phyloP scores from a whole-genome alignment of 768 basidiomycete genomes.

The Tricholoma sp. region DNA sequence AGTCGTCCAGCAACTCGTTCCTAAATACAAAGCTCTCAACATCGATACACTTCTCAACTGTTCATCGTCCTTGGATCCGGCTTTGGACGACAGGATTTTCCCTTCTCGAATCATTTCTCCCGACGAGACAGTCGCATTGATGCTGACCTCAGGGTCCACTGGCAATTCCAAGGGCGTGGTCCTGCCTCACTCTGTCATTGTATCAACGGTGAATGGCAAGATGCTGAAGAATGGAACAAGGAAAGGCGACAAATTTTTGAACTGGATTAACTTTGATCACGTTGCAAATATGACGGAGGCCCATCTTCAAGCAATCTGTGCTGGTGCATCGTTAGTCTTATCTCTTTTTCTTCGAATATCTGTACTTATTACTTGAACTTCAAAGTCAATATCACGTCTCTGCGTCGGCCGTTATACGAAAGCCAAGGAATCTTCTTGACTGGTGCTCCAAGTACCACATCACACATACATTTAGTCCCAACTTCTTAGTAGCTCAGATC shows the following conservation, averaged over 20 bases:
- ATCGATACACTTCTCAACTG: too few species aligned
- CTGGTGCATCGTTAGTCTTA: too few species aligned
- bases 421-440: too few species aligned
- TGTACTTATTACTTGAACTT: background rate
- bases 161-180: conserved; percentile 40
- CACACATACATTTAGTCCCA: conserved; percentile 33
- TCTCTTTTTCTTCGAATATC: too few species aligned
- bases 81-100: too few species aligned
- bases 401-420: conserved; percentile 11
- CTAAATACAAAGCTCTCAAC: too few species aligned
- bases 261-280: conserved; percentile 45
- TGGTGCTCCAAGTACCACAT: conserved; percentile 27
- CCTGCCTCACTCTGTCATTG: conserved; percentile 32
- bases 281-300: conserved; percentile 39
- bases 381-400: conserved; percentile 32
- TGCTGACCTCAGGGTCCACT: conserved; percentile 39
- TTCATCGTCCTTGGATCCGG: too few species aligned
- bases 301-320: conserved; percentile 26
- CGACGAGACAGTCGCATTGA: conserved; percentile 2
- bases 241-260: conserved; percentile 27
- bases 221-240: conserved; percentile 28
- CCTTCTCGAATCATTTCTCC: too few species aligned
- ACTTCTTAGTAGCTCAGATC: conserved; percentile 37
- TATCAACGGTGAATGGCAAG: conserved; percentile 30
- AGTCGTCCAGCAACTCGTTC: too few species aligned